phyloP scores from a whole-genome alignment of 129 eudicot species.

The Lactuca saligna region DNA sequence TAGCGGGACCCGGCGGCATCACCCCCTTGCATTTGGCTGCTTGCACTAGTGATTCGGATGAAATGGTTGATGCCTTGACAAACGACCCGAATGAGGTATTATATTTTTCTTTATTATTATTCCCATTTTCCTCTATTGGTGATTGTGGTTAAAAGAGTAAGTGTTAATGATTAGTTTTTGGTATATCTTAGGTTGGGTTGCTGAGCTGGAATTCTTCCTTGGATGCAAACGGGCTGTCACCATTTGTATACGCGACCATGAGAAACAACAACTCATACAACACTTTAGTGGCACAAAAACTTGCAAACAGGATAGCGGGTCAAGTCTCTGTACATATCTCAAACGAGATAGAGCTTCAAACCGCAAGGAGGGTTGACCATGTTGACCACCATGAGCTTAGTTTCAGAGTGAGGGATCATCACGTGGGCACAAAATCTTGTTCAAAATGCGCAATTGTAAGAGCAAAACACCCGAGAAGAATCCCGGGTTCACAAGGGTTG shows the following conservation, averaged over 20 bases:
- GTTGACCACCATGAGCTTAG: conserved; percentile 29
- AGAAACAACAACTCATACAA: conserved; percentile 74
- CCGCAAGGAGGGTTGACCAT: background rate
- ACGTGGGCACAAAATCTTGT: conserved; percentile 41
- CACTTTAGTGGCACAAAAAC: conserved; percentile 63
- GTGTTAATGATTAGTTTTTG: background rate
- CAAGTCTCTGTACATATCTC: conserved; percentile 66
- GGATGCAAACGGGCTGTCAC: conserved; percentile 78
- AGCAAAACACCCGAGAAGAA: conserved; percentile 43
- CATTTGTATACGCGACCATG: conserved; percentile 67
- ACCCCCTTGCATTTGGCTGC: conserved; percentile 96
- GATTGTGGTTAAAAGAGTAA: background rate
- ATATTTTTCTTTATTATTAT: conserved; percentile 6
- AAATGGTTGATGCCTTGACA: conserved; percentile 71
- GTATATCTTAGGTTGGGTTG: conserved; percentile 55
- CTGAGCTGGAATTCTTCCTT: conserved; percentile 68
- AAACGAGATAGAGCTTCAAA: conserved; percentile 48
- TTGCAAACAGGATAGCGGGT: conserved; percentile 50
- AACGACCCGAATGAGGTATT: conserved; percentile 81
- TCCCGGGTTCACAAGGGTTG: conserved; percentile 55
- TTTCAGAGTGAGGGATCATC: conserved; percentile 26
- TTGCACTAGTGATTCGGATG: conserved; percentile 52
- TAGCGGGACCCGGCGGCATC: conserved; percentile 90
- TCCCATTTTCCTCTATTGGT: background rate
- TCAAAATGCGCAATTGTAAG: conserved; percentile 59